These are phyloP conservation scores for Chaetothyriales sp. DNA, from an alignment of 2,329 filamentous ascomycete species.

Conservation along the genomic window DNA sequence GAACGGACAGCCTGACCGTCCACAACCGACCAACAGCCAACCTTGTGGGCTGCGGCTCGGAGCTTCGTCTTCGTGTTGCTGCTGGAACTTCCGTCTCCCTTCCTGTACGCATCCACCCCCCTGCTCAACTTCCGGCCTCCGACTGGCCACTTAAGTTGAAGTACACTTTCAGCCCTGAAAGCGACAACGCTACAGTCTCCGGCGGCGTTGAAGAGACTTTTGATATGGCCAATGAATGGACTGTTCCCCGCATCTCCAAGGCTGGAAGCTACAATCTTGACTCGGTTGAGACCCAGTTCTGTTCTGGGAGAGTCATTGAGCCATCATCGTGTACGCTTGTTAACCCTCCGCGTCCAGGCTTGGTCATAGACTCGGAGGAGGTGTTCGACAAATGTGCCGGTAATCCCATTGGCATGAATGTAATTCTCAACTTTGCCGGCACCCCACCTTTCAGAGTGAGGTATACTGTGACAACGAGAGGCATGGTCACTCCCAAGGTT, in stretches of 20 bases:
- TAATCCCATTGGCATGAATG: conserved; percentile 77
- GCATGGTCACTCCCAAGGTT: conserved; percentile 36
- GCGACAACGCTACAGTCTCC: conserved; percentile 52
- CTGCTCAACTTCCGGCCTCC: conserved; percentile 45
- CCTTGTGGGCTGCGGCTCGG: conserved; percentile 62
- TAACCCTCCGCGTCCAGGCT: conserved; percentile 75
- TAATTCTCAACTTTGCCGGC: conserved; percentile 79
- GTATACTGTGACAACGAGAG: conserved; percentile 58
- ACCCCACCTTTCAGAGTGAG: conserved; percentile 79
- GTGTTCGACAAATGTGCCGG: conserved; percentile 92
- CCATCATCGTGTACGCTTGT: conserved; percentile 85
- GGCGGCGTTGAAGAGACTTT: conserved; percentile 44
- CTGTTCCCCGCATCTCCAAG: conserved; percentile 55
- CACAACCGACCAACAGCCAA: conserved; percentile 69
- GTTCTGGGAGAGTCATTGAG: conserved; percentile 77
- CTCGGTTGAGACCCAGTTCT: conserved; percentile 65
- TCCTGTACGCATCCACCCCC: conserved; percentile 46
- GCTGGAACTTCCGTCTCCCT: conserved; percentile 56
- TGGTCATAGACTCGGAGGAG: conserved; percentile 61
- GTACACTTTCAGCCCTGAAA: conserved; percentile 70
- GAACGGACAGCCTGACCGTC: conserved; percentile 68
- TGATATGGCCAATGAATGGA: conserved; percentile 24
- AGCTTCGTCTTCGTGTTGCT: conserved; percentile 69
- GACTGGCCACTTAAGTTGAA: conserved; percentile 58
- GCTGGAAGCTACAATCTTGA: conserved; percentile 79